Evolutionary conservation across 805 yeast species (phyloP).

Genomic region (Lachancea lanzarotensis): DNA sequence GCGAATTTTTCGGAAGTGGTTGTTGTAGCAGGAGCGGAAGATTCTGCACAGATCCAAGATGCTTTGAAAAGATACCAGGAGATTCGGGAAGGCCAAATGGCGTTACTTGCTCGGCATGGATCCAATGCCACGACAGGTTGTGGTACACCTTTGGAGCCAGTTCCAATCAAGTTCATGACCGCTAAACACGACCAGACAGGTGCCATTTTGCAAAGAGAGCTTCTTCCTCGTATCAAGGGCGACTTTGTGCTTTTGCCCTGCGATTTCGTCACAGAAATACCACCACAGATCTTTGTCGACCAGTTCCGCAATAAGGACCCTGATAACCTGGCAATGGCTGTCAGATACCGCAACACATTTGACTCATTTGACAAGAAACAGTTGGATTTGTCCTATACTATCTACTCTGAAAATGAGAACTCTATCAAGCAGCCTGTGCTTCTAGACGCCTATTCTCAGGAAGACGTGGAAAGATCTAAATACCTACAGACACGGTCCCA

Average conservation of each 20-base stretch:
- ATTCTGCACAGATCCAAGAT: slow-evolving; percentile 40
- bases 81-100: slow-evolving; percentile 33
- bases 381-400: slow-evolving; percentile 54
- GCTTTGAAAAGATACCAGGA: slow-evolving; percentile 44
- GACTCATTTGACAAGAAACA: slow-evolving; percentile 65
- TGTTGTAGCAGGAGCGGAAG: slow-evolving; percentile 49
- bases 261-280: slow-evolving; percentile 87
- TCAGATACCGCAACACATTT: slow-evolving; percentile 66
- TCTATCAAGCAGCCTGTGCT: slow-evolving; percentile 36
- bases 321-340: slow-evolving; percentile 62
- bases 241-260: slow-evolving; percentile 86
- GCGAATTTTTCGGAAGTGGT: slow-evolving; percentile 71
- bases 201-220: slow-evolving; percentile 44
- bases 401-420: slow-evolving; percentile 48
- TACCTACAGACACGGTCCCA: slow-evolving; percentile 74
- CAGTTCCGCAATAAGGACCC: slow-evolving; percentile 69
- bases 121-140: slow-evolving; percentile 20
- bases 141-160: slow-evolving; percentile 28
- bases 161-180: slow-evolving; percentile 37
- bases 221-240: slow-evolving; percentile 36
- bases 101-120: slow-evolving; percentile 18
- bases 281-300: slow-evolving; percentile 83
- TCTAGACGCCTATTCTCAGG: slow-evolving; percentile 65
- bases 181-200: slow-evolving; percentile 54
- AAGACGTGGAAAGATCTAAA: slow-evolving; percentile 64